Base-by-base conservation (phyloP, 2,329 filamentous ascomycete species). In the Septoria linicola region DNA sequence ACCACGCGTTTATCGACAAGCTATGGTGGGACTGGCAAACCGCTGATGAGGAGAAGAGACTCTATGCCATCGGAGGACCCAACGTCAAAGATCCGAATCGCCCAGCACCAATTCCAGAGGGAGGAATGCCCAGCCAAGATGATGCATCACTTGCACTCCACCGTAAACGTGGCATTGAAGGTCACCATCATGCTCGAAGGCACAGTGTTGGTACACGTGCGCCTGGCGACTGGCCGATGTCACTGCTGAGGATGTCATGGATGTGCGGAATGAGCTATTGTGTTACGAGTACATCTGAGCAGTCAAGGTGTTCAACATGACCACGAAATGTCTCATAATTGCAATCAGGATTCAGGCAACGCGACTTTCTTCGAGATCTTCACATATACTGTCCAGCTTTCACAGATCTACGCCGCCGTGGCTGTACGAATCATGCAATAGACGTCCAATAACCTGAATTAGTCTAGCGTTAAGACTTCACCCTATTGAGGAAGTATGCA, bases 1-100 rank as follows among this genome's bases (percentile, higher is more conserved):
- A 57, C 45, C 54, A 57, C 37, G 46, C 51, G 8, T 45, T 47
- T 20, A 17, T 54, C 19, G 51, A 54, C 31, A 40, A 50, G 25
- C 41, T 54, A 11, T 57, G 43, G 50, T 57, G 50, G 51, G 19
- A 35, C 8, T 57, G 54, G 54, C 51, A 57, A 20, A 35, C 31
- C 30, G 34, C 1, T 7, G 44, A 48, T 48, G 17, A 31, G 44
- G 35, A 39, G 35, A 39, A 17, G 36, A 48, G 44, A 31, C 23
- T 47, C 1, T 39, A 27, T 19, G 44, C 32, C 11, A 47, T 47
- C 14, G 44, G 44, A 8, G 44, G 44, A 1, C 34, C 32, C 19
- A 47, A 23, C 32, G 19, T 45, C 19, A 23, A 21, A 19, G 32
- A 35, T 45, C 32, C 42, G 8, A 14, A 25, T 35, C 27, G 42